These are phyloP conservation scores for Penicillium hesseltinei DNA, from an alignment of 2,329 filamentous ascomycete species.

Conservation along the genomic window DNA sequence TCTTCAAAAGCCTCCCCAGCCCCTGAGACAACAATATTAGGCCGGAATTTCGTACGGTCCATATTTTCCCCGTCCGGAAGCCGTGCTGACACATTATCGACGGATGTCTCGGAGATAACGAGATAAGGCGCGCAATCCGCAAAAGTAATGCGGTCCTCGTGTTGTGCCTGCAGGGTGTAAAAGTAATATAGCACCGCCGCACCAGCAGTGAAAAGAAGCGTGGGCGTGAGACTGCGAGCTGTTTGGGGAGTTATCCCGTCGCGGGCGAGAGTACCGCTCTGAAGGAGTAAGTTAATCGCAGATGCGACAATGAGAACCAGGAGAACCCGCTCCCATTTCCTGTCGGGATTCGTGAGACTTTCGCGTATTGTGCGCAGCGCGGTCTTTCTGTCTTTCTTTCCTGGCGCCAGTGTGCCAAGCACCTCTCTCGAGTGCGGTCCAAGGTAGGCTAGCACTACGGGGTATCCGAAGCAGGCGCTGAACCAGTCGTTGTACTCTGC, in stretches of 20 bases:
- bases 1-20: conserved; percentile 61
- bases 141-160: conserved; percentile 30
- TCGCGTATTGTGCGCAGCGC: background rate
- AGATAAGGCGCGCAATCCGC: conserved; percentile 59
- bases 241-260: background rate
- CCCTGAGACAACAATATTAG: conserved; percentile 68
- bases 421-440: conserved; percentile 60
- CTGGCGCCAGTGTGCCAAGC: conserved; percentile 59
- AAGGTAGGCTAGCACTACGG: conserved; percentile 62
- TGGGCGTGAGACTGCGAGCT: background rate
- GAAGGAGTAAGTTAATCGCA: background rate
- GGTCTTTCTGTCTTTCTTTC: conserved; percentile 19
- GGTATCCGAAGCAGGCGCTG: conserved; percentile 62
- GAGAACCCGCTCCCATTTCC: background rate
- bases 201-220: background rate
- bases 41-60: conserved; percentile 68
- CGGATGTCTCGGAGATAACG: conserved; percentile 66
- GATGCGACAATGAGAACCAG: background rate
- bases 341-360: background rate
- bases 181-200: conserved; percentile 7
- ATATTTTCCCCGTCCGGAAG: conserved; percentile 52
- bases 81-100: conserved; percentile 62
- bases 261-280: background rate
- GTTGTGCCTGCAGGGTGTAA: background rate
- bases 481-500: conserved; percentile 64